Percentiles rank a stretch among this genome's conserved stretches.
Conservation (phyloP, 2,329 filamentous ascomycete species). For the Curvularia spicifera region DNA sequence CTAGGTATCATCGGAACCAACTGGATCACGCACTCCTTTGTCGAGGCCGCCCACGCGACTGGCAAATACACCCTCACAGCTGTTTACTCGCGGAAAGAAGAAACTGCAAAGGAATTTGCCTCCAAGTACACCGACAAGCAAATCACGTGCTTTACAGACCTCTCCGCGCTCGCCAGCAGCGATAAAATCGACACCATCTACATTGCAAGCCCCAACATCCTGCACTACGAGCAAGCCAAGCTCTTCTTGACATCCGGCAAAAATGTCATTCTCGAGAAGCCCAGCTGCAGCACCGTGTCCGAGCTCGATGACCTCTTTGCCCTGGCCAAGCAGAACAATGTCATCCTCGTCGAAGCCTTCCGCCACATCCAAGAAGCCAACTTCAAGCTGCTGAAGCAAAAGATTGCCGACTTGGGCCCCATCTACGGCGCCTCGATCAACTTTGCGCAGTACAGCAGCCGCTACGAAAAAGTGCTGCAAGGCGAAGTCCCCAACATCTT, state of each 20-base stretch:
- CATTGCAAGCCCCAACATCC: slow-evolving; percentile 58
- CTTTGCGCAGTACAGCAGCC: slow-evolving; percentile 54
- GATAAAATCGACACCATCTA: slow-evolving; percentile 55
- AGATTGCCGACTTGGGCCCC: slow-evolving; percentile 49
- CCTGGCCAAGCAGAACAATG: slow-evolving; percentile 49
- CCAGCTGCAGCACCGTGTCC: slow-evolving; percentile 51
- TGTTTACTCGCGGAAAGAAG: slow-evolving; percentile 56
- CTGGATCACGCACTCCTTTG: slow-evolving; percentile 60
- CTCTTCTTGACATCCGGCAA: slow-evolving; percentile 53
- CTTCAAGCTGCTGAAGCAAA: slow-evolving; percentile 53
- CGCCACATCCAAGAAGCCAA: slow-evolving; percentile 59
- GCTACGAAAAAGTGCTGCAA: slow-evolving; percentile 56
- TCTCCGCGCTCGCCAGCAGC: slow-evolving; percentile 46
- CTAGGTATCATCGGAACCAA: slow-evolving; percentile 57
- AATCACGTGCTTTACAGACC: slow-evolving; percentile 49
- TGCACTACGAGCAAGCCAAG: slow-evolving; percentile 56
- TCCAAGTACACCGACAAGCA: slow-evolving; percentile 47
- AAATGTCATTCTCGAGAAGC: slow-evolving; percentile 60
- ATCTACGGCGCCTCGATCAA: slow-evolving; percentile 55
- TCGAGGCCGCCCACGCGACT: slow-evolving; percentile 53
- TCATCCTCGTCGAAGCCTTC: slow-evolving; percentile 58
- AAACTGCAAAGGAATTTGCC: slow-evolving; percentile 53
- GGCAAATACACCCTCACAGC: slow-evolving; percentile 53
- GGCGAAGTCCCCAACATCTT: slow-evolving; percentile 59
- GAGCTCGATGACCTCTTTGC: slow-evolving; percentile 55